Evolutionary conservation across 2,329 filamentous ascomycete genomes (phyloP), one percentile per base, ranked within the genome.

Genomic region (Colletotrichum horii): DNA sequence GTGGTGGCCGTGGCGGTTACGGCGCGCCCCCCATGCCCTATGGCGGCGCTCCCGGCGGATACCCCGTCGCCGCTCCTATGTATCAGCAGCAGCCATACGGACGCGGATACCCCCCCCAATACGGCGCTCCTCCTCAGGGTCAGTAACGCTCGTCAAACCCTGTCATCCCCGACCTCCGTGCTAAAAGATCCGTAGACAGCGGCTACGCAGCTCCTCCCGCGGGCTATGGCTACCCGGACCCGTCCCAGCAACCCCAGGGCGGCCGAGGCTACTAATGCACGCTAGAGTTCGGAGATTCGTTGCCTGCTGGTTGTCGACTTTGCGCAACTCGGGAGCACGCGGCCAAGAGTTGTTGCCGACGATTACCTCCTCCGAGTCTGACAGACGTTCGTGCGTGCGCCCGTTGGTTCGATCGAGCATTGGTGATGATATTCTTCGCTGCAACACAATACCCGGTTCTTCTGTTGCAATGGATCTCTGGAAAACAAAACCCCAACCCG

Each of bases 211-310:
- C 74, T 38, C 74, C 74, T 36, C 74, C 66, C 32, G 65, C 70
- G 15, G 69, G 66, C 32, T 90, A 89, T 76, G 87, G 85, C 66
- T 91, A 91, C 78, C 81, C 84, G 24, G 87, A 90, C 76, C 88
- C 83, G 64, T 84, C 84, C 60, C 84, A 81, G 76, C 82, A 83
- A 62, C 83, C 78, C 34, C 80, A 83, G 43, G 83, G 83, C 67
- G 78, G 81, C 43, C 77, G 86, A 66, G 86, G 87, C 75, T 89
- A 88, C 79, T 88, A 86, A 73, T 70, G 71, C n/a, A 67, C 62
- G 69, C 56, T 66, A 60, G 75, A 76, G 62, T 71, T 76, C 75
- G 75, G 75, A 76, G 75, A 76, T 75, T 76, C 71, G 71, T 76
- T 76, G 75, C 72, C 66, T 43, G 62, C 72, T 76, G 34, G 58